Evolutionary conservation across 345 rosid genomes (phyloP).

Genomic region (Populus alba): DNA sequence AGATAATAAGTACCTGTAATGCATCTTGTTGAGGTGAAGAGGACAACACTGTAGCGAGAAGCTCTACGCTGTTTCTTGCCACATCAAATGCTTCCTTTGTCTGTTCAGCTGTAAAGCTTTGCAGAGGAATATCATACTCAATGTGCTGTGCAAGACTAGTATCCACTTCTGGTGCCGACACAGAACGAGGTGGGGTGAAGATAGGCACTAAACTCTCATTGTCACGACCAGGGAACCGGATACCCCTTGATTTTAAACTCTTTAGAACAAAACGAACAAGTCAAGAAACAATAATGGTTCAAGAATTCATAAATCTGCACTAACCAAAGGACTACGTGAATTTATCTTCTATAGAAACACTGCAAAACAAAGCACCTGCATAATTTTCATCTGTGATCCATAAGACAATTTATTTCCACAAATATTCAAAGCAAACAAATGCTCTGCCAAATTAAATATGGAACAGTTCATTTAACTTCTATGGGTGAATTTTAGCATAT

Average conservation of each 20-base stretch:
- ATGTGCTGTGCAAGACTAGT: constrained; percentile 47
- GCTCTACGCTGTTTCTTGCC: constrained; percentile 86
- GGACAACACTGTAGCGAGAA: constrained; percentile 72
- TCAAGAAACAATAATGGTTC: constrained; percentile 7
- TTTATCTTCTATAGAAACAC: background rate
- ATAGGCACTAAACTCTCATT: constrained; percentile 90
- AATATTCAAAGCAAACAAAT: background rate
- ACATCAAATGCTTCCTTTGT: constrained; percentile 89
- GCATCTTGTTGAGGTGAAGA: constrained; percentile 82
- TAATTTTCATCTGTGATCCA: background rate
- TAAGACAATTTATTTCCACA: background rate
- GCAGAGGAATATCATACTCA: constrained; percentile 51
- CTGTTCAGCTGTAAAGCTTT: constrained; percentile 73
- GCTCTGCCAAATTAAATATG: background rate
- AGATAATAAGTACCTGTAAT: constrained; percentile 51
- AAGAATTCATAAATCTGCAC: background rate
- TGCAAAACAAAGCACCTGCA: background rate
- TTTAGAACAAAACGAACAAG: constrained; percentile 20
- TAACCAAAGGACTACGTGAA: background rate
- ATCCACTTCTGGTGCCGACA: constrained; percentile 55
- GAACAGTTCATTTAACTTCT: background rate
- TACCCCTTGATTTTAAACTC: constrained; percentile 89
- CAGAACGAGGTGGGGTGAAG: constrained; percentile 85
- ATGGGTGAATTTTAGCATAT: background rate
- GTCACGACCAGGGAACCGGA: constrained; percentile 96